Evolutionary conservation across 176 grass and related monocot genomes (phyloP).

Genomic region (Avena insularis): DNA sequence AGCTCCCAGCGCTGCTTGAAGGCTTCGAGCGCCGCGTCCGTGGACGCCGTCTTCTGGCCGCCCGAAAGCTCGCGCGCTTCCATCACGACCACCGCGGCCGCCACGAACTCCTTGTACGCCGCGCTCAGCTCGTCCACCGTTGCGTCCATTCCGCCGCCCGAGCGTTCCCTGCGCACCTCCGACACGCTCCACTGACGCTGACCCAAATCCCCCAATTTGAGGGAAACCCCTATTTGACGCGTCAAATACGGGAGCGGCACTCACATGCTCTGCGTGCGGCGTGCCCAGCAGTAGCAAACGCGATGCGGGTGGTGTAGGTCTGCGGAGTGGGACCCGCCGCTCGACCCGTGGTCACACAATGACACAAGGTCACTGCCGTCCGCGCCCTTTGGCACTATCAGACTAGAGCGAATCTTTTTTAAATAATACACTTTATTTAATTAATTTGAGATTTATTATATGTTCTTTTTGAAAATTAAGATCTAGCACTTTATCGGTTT

Average conservation of each 20-base stretch:
- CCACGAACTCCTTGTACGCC: constrained; percentile 43
- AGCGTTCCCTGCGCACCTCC: not conserved
- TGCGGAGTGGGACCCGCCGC: too few species aligned
- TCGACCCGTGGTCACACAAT: too few species aligned
- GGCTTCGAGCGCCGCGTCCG: constrained; percentile 35
- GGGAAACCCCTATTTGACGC: not conserved
- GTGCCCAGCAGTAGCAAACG: not conserved
- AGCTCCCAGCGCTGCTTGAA: constrained; percentile 35
- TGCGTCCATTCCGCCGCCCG: constrained; percentile 59
- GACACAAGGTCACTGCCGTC: too few species aligned
- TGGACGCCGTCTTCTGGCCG: constrained; percentile 59
- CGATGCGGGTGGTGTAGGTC: not conserved
- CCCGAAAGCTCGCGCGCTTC: constrained; percentile 59
- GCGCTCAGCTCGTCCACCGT: constrained; percentile 70
- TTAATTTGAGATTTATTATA: too few species aligned
- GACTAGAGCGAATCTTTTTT: too few species aligned
- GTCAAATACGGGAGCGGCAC: not conserved
- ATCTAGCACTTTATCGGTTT: too few species aligned
- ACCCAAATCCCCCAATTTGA: constrained; percentile 2
- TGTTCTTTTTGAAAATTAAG: too few species aligned
- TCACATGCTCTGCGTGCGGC: not conserved
- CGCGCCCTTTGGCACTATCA: too few species aligned
- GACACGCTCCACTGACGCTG: not conserved
- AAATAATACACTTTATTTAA: too few species aligned
- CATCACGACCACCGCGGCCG: constrained; percentile 55